Base-by-base conservation (phyloP, 257 asterid species). In the Datura wrightii region DNA sequence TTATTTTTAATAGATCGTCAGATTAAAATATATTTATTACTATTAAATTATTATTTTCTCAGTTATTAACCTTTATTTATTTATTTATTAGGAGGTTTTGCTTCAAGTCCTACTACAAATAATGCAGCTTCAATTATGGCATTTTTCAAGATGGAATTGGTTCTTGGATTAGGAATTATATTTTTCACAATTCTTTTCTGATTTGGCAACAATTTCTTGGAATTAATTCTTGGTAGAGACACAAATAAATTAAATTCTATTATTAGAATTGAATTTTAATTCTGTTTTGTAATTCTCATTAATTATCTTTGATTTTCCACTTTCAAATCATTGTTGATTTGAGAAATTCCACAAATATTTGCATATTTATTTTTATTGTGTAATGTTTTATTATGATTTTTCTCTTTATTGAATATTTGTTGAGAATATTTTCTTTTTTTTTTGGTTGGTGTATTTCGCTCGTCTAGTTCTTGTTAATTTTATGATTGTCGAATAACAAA, bases 141-240 rank as follows among this genome's bases (percentile, higher is more conserved):
- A 65, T 67, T 85, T 54, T 80, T 88, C 18, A 65, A 79, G 62
- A 63, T 79, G 58, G 84, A 60, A 67, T 16, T 76, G 74, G 72
- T 86, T 82, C 69, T 72, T 37, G 85, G 83, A 80, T 79, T 87
- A 6, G 90, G 86, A 39, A 8, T 83, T 82, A 59, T 69, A 42
- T 19, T 71, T 41, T 83, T 87, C 79, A 16, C 36, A 39, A 63
- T 24, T 37, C 10, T 18, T n/a, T 69, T 16, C 79, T 69, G 2
- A 69, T 69, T 69, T 41, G 0, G 39, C 7, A 24, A 69, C 0
- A 37, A 0, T 44, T 71, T 42, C 55, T 70, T 42, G 79, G 37
- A 70, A 71, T 71, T 42, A 65, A 71, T 71, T 41, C 18, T 71
- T 71, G 0, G 37, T 71, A 18, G 55, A 41, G 31, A 42, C 56